Base-by-base conservation (phyloP, 2,329 filamentous ascomycete species). In the Pseudogymnoascus sp. region DNA sequence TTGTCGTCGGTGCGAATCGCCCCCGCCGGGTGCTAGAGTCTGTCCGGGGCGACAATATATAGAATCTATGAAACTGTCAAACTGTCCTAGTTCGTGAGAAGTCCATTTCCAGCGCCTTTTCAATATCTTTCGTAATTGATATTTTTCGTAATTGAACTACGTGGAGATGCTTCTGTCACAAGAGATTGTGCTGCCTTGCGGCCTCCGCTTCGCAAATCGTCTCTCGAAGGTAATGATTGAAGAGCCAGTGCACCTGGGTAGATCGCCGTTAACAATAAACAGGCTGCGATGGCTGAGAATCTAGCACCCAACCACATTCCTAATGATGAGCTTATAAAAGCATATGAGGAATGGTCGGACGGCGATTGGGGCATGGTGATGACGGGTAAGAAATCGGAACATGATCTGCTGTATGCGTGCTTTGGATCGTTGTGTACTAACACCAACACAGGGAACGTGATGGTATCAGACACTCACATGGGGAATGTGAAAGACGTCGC, bases 141-240 rank as follows among this genome's bases (percentile, higher is more conserved):
- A 56, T n/a, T 10, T n/a, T 14, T 22, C 11, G 28, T 33, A 56
- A 56, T 56, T 14, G 16, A 56, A 22, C 28, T 14, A 19, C 16
- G 7, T 35, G n/a, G 8, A 33, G 7, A 56, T 56, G 50, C 28
- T 56, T 56, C 50, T 56, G 3, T 56, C 50, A 56, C 26, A 56
- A 35, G 50, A 56, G 16, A 56, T 56, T 22, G 28, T 22, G 16
- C 75, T 85, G 1, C 79, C 81, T 65, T 84, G 81, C 69, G 84
- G 84, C 1, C 75, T 87, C 26, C 77, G 75, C 0, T 70, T 86
- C 2, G 81, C 81, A 2, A 86, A 86, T 68, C 79, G 83, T 4
- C 75, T 87, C 1, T 75, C 71, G 59, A 80, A 79, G 65, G 70
- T 68, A 68, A 43, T 40, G 24, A 31, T 63, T 10, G 35, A 59